Evolutionary conservation across 805 yeast species (phyloP), one percentile per base, ranked within the genome.

Genomic region (Candida coquimbonensis): DNA sequence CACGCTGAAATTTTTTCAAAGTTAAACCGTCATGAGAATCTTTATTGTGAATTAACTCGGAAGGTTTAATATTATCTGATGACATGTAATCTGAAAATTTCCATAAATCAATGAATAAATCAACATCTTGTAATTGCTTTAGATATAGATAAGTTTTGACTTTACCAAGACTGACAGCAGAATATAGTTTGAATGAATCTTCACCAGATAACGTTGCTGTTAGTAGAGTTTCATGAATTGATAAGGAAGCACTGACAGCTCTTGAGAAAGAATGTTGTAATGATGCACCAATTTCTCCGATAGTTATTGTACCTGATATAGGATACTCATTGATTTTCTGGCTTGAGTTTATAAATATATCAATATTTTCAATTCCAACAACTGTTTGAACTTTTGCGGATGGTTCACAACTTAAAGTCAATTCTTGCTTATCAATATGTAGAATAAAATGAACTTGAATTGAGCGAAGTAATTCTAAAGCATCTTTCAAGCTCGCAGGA

Each of bases 251-350:
- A 69, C 96, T 88, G 0, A 84, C 75, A 51, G 88, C 96, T 50
- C 96, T 77, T 0, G 98, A 91, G 59, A 87, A 93, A 14, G 87
- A 80, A 62, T 93, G 99, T 56, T 88, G 96, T 33, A 93, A 66
- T 0, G 90, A 80, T 0, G 91, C 85, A 19, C 76, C 70, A 5
- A 88, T 63, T 2, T 77, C 71, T n/a, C 72, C 70, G 16, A 88
- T 50, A 14, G 73, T 69, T 3, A 80, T 59, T 0, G 79, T 60
- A 5, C 75, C 61, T 2, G 75, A 62, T 11, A 80, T 47, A 3
- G 73, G 68, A 27, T 69, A 68, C 5, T 70, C 52, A 12, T 62
- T 54, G 40, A 67, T 65, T n/a, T 60, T 56, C 9, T 68, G 69
- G 39, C 77, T 74, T 1, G 87, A 69, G 37, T 75, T 75, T 9